Evolutionary conservation across 345 rosid genomes (phyloP).

Genomic region (Linum usitatissimum): DNA sequence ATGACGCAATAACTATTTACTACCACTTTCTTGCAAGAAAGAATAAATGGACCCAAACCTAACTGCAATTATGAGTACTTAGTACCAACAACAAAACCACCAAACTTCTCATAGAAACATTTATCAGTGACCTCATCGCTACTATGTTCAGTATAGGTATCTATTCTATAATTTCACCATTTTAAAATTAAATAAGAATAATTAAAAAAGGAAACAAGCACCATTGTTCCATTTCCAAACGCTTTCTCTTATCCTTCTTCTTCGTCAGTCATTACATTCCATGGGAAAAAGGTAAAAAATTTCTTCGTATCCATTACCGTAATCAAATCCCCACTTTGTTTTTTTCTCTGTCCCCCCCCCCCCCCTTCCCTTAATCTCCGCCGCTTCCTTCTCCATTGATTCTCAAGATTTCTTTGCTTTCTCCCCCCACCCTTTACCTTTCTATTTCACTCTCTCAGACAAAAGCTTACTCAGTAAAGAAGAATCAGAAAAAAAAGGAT

Average conservation of each 20-base stretch:
- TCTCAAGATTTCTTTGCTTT: not conserved
- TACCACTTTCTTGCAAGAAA: no score
- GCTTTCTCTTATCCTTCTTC: not conserved
- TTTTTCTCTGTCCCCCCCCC: not conserved
- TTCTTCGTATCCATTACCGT: not conserved
- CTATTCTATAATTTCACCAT: no score
- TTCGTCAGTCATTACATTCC: not conserved
- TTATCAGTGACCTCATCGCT: no score
- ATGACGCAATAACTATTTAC: no score
- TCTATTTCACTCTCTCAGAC: conserved; percentile 1
- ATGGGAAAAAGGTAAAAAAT: not conserved
- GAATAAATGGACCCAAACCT: no score
- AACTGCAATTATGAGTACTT: no score
- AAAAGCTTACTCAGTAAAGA: not conserved
- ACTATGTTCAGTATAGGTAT: no score
- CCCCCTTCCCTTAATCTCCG: not conserved
- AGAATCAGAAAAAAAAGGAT: not conserved
- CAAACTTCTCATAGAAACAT: no score
- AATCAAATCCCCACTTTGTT: not conserved
- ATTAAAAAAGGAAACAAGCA: no score
- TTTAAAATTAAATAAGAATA: no score
- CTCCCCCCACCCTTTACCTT: not conserved
- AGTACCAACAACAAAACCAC: no score
- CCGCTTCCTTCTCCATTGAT: not conserved
- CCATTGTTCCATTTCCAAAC: not conserved